A percentile compares a stretch with the other conserved stretches of the same genome.
Conservation (phyloP, 371 early-diverging fungal genomes). For the Apophysomyces variabilis region DNA sequence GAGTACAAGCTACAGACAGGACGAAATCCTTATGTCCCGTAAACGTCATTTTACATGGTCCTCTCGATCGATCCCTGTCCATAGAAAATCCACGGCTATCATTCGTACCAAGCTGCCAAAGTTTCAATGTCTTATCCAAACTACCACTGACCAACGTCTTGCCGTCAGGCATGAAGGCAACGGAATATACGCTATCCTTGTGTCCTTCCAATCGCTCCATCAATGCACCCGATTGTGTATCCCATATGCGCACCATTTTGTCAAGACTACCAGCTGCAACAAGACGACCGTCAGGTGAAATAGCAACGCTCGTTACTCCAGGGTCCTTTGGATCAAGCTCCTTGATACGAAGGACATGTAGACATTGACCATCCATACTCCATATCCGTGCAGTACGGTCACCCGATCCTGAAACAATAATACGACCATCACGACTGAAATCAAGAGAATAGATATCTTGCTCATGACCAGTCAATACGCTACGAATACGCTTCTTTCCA, state of each 20-base stretch:
- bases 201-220: conserved; percentile 95
- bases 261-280: conserved; percentile 94
- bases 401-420: conserved; percentile 93
- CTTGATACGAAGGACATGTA: conserved; percentile 79
- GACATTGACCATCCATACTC: conserved; percentile 79
- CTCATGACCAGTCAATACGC: conserved; percentile 86
- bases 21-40: conserved; percentile 93
- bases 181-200: conserved; percentile 95
- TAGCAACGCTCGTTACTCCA: conserved; percentile 95
- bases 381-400: conserved; percentile 93
- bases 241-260: conserved; percentile 95
- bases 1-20: conserved; percentile 92
- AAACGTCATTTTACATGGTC: conserved; percentile 51
- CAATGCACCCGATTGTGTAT: conserved; percentile 77
- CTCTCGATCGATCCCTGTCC: conserved; percentile 31
- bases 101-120: conserved; percentile 84
- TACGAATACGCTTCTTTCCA: conserved; percentile 67
- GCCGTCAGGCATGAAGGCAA: conserved; percentile 96
- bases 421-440: conserved; percentile 91
- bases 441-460: conserved; percentile 98
- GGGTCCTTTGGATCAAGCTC: conserved; percentile 87
- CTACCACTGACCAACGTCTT: conserved; percentile 91
- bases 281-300: conserved; percentile 82
- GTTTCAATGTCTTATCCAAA: conserved; percentile 92
- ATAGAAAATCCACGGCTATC: conserved; percentile 36